phyloP scores from a whole-genome alignment of 257 asterid species.

The Cruciata laevipes region DNA sequence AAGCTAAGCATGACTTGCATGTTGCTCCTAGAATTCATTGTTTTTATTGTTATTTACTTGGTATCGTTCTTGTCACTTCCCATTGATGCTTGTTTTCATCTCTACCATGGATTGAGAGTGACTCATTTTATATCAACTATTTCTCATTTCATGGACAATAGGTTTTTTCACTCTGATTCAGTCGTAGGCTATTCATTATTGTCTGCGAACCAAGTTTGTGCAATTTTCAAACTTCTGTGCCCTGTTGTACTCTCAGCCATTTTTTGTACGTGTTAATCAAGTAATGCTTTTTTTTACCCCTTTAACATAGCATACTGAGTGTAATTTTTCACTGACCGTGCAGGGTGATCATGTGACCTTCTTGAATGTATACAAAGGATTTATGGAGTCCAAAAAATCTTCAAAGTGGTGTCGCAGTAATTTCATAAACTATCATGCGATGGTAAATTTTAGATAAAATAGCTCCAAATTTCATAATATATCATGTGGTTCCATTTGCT shows the following conservation, averaged over 20 bases:
- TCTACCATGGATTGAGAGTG: neutral
- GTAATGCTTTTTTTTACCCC: neutral
- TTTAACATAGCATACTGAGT: neutral
- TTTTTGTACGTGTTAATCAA: neutral
- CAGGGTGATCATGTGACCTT: constrained; percentile 96
- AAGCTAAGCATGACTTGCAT: neutral
- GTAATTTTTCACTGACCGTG: constrained; percentile 15
- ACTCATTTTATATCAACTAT: neutral
- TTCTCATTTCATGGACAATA: neutral
- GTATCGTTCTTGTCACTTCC: constrained; percentile 2
- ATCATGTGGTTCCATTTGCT: constrained; percentile 5
- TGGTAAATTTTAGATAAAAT: constrained; percentile 43
- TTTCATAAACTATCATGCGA: constrained; percentile 81
- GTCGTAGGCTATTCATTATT: neutral
- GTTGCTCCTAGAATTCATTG: neutral
- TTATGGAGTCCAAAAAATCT: constrained; percentile 70
- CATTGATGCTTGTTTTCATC: neutral
- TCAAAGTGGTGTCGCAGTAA: constrained; percentile 95
- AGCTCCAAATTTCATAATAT: neutral
- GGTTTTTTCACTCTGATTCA: neutral
- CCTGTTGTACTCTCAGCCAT: neutral
- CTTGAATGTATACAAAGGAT: constrained; percentile 87
- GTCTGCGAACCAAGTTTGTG: neutral
- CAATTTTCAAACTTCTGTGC: neutral
- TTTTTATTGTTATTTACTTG: neutral